These are phyloP conservation scores for Sindora glabra DNA, from an alignment of 306 rosid species.

Conservation along the genomic window DNA sequence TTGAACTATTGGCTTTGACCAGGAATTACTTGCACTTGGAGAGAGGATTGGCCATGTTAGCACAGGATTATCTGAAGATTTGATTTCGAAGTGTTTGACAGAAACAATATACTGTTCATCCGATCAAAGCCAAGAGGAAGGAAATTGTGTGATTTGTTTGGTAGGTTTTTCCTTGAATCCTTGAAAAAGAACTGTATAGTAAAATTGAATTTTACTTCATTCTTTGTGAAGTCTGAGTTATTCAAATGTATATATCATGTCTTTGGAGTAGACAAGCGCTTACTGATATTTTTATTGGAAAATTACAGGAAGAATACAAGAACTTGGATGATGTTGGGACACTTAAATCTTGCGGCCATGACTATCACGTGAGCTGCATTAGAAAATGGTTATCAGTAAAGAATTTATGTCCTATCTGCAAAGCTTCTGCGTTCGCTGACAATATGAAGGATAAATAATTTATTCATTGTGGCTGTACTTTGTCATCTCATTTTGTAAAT, in stretches of 20 bases:
- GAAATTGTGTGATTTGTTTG: slow-evolving; percentile 64
- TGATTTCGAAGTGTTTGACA: slow-evolving; percentile 54
- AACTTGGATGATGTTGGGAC: slow-evolving; percentile 76
- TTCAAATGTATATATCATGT: too few species aligned
- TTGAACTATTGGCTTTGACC: too few species aligned
- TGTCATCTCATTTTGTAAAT: slow-evolving; percentile 28
- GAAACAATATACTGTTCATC: slow-evolving; percentile 75
- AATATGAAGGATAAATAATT: slow-evolving; percentile 39
- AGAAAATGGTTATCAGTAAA: slow-evolving; percentile 78
- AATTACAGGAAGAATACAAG: slow-evolving; percentile 76
- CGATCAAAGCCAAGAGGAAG: slow-evolving; percentile 63
- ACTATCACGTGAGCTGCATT: slow-evolving; percentile 76
- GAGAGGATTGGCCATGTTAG: slow-evolving; percentile 76
- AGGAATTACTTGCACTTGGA: slow-evolving; percentile 81
- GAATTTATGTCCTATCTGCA: slow-evolving; percentile 76
- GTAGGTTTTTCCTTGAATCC: slow-evolving; percentile 26
- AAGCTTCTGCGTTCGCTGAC: slow-evolving; percentile 48
- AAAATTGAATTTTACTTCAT: too few species aligned
- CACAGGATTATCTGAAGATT: slow-evolving; percentile 70
- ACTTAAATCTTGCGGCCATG: slow-evolving; percentile 62
- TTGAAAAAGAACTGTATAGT: not conserved
- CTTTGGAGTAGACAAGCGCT: not conserved
- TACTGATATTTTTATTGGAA: not conserved
- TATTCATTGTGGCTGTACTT: not conserved
- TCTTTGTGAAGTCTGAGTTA: too few species aligned